Evolutionary conservation across 192 early-diverging fungal genomes (phyloP).

Genomic region (Coemansia sp.): DNA sequence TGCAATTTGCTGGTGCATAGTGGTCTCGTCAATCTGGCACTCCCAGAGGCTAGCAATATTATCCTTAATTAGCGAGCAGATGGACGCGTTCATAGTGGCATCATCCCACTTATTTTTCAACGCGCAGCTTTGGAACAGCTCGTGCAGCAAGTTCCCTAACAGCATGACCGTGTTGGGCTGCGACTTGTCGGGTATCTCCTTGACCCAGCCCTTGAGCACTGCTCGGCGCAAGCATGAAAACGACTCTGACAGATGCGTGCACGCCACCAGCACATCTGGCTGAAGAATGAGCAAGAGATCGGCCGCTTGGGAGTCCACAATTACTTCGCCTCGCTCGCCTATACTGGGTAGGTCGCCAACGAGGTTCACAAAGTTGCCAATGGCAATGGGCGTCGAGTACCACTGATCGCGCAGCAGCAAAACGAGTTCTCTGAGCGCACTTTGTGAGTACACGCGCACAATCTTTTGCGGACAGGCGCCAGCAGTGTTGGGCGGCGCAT

Average conservation of each 20-base stretch:
- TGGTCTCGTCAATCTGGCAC: slow-evolving; percentile 64
- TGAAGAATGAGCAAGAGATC: slow-evolving; percentile 66
- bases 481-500: neutral
- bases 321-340: slow-evolving; percentile 14
- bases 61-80: slow-evolving; percentile 57
- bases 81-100: slow-evolving; percentile 44
- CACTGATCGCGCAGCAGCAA: slow-evolving; percentile 70
- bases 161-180: slow-evolving; percentile 64
- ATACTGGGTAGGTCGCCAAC: slow-evolving; percentile 28
- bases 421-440: slow-evolving; percentile 30
- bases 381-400: slow-evolving; percentile 58
- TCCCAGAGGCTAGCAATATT: slow-evolving; percentile 73
- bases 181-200: slow-evolving; percentile 42
- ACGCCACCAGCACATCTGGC: slow-evolving; percentile 80
- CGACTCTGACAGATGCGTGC: slow-evolving; percentile 74
- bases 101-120: slow-evolving; percentile 62
- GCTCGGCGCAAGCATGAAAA: slow-evolving; percentile 77
- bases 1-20: slow-evolving; percentile 52
- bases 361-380: slow-evolving; percentile 66
- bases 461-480: slow-evolving; percentile 34
- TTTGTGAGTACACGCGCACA: slow-evolving; percentile 48
- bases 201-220: slow-evolving; percentile 71
- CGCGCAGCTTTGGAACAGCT: slow-evolving; percentile 73
- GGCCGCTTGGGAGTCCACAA: slow-evolving; percentile 59
- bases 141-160: slow-evolving; percentile 82